Evolutionary conservation across 768 basidiomycete species (phyloP).

Genomic region (Pleurotus pulmonarius): DNA sequence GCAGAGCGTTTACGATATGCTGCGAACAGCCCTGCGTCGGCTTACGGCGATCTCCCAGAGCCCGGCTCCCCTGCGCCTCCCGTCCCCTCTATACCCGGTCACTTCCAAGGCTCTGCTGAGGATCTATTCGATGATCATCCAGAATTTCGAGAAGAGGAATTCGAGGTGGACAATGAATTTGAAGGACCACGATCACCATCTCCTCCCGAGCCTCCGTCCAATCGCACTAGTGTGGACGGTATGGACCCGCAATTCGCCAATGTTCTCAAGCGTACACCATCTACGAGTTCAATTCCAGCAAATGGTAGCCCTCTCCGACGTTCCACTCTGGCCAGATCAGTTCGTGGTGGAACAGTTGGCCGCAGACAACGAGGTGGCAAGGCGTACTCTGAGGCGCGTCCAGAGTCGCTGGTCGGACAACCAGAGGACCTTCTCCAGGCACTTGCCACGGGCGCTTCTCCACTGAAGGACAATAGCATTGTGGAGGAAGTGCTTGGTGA

Average conservation of each 20-base stretch:
- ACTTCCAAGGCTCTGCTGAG: conserved; percentile 27
- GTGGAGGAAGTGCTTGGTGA: conserved; percentile 35
- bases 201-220: conserved; percentile 40
- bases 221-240: conserved; percentile 73
- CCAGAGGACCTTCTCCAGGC: conserved; percentile 73
- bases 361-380: conserved; percentile 63
- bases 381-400: conserved; percentile 66
- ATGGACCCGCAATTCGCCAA: conserved; percentile 88
- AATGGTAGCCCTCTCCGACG: conserved; percentile 60
- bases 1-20: conserved; percentile 62
- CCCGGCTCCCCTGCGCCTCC: conserved; percentile 31
- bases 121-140: conserved; percentile 14
- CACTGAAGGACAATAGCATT: conserved; percentile 33
- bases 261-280: conserved; percentile 58
- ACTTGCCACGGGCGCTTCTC: conserved; percentile 46
- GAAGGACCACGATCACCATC: conserved; percentile 35
- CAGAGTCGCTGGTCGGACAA: conserved; percentile 65
- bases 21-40: conserved; percentile 45
- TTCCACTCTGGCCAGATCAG: conserved; percentile 46
- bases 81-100: conserved; percentile 37
- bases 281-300: conserved; percentile 38
- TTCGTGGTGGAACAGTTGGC: conserved; percentile 45
- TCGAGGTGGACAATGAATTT: conserved; percentile 23
- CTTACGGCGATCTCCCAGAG: conserved; percentile 31
- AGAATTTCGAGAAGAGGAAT: conserved; percentile 29